Percentiles rank a stretch among this genome's conserved stretches.
phyloP scores from a whole-genome alignment of 768 basidiomycete species.

The Russula earlei region DNA sequence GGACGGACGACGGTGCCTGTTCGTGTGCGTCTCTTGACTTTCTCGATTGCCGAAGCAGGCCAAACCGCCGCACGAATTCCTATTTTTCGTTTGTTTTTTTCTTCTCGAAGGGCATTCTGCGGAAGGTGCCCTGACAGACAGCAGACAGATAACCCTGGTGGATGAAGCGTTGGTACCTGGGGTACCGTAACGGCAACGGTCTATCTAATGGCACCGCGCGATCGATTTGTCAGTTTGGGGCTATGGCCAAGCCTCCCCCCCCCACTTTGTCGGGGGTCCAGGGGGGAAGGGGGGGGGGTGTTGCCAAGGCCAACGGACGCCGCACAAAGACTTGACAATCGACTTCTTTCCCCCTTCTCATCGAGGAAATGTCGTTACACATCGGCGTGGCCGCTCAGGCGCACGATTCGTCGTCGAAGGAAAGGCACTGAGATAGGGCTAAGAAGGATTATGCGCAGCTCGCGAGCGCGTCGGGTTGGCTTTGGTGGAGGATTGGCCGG shows the following conservation, averaged over 20 bases:
- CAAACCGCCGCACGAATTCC: neutral
- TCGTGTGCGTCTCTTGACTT: neutral
- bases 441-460: neutral
- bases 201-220: neutral
- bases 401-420: neutral
- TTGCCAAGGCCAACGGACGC: neutral
- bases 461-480: too few species aligned
- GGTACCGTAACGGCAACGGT: too few species aligned
- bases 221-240: neutral
- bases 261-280: neutral
- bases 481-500: neutral
- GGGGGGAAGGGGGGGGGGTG: too few species aligned
- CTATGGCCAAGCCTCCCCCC: neutral
- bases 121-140: neutral
- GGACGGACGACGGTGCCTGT: constrained; percentile 4
- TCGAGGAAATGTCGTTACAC: neutral
- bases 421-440: neutral
- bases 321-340: neutral
- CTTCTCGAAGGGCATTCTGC: neutral
- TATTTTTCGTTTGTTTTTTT: neutral
- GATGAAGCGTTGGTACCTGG: neutral
- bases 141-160: neutral
- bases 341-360: neutral
- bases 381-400: neutral
- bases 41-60: constrained; percentile 1